These are phyloP conservation scores for Porogramme epimiltina DNA, from an alignment of 1,284 basidiomycete genomes.

Conservation along the genomic window DNA sequence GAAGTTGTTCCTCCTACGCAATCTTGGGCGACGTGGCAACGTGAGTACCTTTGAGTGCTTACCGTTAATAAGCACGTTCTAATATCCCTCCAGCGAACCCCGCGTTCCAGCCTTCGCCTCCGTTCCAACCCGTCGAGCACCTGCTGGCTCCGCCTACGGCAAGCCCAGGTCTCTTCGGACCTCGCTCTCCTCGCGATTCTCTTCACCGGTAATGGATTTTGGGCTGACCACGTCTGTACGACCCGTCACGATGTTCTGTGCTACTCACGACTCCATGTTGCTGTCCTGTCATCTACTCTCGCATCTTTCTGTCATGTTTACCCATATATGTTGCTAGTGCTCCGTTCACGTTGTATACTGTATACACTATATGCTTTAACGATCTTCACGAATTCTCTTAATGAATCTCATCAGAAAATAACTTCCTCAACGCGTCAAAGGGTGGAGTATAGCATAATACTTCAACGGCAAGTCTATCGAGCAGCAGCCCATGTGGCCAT, in stretches of 20 bases:
- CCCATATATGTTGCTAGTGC: conserved; percentile 3
- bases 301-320: conserved; percentile 1
- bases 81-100: conserved; percentile 17
- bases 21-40: conserved; percentile 72
- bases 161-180: conserved; percentile 67
- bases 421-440: too few relatives aligned
- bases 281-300: conserved; percentile 3
- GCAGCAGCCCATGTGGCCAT: too few relatives aligned
- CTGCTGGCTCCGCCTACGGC: conserved; percentile 53
- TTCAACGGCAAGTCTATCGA: too few relatives aligned
- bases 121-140: conserved; percentile 45
- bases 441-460: too few relatives aligned
- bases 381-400: too few relatives aligned
- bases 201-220: conserved; percentile 13
- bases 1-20: conserved; percentile 25
- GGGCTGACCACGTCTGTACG: conserved; percentile 3
- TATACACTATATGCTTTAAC: neutral
- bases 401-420: too few relatives aligned
- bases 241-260: conserved; percentile 8
- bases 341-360: neutral
- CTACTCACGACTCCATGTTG: conserved; percentile 13
- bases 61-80: neutral
- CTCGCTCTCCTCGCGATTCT: conserved; percentile 53
- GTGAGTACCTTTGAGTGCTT: conserved; percentile 41
- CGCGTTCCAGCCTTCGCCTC: conserved; percentile 33